Base-by-base conservation (phyloP, 1,139 yeast genomes). In the Scheffersomyces insectosa region DNA sequence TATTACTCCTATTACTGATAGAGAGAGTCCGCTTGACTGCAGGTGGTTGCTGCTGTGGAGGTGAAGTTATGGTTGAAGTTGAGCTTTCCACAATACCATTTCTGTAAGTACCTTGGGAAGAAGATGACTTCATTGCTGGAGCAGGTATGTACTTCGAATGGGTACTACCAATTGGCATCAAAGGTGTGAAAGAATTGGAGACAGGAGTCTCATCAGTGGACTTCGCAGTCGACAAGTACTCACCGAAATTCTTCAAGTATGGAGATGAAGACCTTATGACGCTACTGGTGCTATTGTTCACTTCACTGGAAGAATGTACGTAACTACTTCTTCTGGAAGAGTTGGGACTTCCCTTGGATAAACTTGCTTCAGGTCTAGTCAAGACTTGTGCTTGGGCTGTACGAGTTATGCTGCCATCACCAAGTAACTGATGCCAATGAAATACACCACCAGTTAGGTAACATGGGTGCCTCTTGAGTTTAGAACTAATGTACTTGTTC, bases 371-470 rank as follows among this genome's bases (percentile, higher is more conserved):
- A 1, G 72, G 71, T 9, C 52, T 39, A 0, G 60, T 39, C 12
- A 63, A 46, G 4, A 52, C 43, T 5, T 50, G 55, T 9, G 48
- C 35, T 2, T 44, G 38, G 1, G 36, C 39, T 1, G 62, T 52
- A 42, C 58, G 61, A 10, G 59, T 49, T 11, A 72, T 54, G 1
- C 62, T 62, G 0, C 51, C 44, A 13, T 64, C 66, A 1, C 79
- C 78, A 52, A 50, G 67, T 4, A 48, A 37, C 23, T 60, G 52
- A 48, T 57, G 60, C 80, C 77, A 70, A 47, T 60, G 52, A 37
- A 65, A 50, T 28, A 80, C 65, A 9, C 82, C 75, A 28, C 79
- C 79, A 40, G 73, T 53, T 51, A 73, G 51, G 48, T 63, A 63
- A 37, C 68, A 51, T 1, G 79, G 78, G 34, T 64, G 53, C 28